Evolutionary conservation across 2,329 filamentous ascomycete species (phyloP).

Genomic region (Phyllosticta paracitricarpa): DNA sequence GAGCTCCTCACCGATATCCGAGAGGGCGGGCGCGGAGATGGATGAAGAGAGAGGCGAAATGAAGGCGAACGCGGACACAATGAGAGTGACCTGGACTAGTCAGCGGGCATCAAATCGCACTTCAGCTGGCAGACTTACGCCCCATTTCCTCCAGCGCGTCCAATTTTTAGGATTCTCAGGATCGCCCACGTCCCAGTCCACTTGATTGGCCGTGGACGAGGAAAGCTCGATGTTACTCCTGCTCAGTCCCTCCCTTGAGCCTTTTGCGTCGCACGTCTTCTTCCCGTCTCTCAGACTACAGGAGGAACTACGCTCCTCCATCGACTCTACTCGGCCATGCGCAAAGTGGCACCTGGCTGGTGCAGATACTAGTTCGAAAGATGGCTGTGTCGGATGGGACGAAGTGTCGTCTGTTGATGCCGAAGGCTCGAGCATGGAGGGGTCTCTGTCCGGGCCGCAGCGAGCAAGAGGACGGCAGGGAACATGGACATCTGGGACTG

Average conservation of each 20-base stretch:
- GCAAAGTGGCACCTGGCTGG: background rate
- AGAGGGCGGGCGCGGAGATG: constrained; percentile 29
- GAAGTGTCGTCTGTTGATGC: background rate
- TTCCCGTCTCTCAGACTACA: too few species aligned
- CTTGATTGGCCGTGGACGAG: background rate
- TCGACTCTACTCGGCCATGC: background rate
- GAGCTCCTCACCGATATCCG: constrained; percentile 23
- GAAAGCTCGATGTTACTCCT: background rate
- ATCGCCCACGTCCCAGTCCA: background rate
- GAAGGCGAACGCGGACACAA: constrained; percentile 33
- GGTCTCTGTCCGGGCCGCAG: background rate
- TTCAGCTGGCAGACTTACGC: background rate
- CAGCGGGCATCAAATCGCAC: background rate
- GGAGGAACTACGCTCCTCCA: background rate
- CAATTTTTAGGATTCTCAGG: constrained; percentile 6
- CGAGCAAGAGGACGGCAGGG: background rate
- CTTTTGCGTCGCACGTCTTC: background rate
- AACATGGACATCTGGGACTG: background rate
- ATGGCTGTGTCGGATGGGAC: background rate
- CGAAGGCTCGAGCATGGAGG: background rate
- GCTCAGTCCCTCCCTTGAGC: background rate
- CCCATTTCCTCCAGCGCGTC: constrained; percentile 1
- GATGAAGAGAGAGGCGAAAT: constrained; percentile 31
- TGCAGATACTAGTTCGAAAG: background rate
- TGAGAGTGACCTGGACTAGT: constrained; percentile 25